A percentile compares a stretch with the other conserved stretches of the same genome.
Conservation (phyloP, 345 rosid species). For the Gossypium bickii region DNA sequence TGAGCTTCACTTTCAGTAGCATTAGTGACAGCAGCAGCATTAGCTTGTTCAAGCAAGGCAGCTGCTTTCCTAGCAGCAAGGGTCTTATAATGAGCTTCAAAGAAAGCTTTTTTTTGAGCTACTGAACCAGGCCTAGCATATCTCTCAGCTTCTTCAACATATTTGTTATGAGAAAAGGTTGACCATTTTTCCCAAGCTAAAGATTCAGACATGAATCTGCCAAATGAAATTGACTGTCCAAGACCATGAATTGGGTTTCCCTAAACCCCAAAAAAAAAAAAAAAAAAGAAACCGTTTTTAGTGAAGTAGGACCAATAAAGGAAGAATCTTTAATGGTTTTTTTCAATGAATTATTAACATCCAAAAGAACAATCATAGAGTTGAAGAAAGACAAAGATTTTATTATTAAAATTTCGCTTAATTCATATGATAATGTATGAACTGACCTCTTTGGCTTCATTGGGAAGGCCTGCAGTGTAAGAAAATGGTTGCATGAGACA, state of each 20-base stretch:
- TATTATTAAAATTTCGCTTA: not conserved
- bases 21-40: constrained; percentile 13
- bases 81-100: constrained; percentile 81
- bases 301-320: constrained; percentile 3
- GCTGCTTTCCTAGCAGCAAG: constrained; percentile 79
- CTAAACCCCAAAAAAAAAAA: constrained; percentile 24
- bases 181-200: constrained; percentile 96
- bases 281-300: not conserved
- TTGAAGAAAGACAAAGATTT: constrained; percentile 13
- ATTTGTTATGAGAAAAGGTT: constrained; percentile 61
- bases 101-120: constrained; percentile 83
- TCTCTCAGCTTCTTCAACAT: constrained; percentile 78
- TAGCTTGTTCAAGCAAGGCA: constrained; percentile 61
- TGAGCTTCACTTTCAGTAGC: constrained; percentile 19
- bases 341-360: not conserved
- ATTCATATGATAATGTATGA: not conserved
- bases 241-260: constrained; percentile 56
- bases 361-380: not conserved
- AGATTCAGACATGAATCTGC: constrained; percentile 81
- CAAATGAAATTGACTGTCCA: constrained; percentile 83
- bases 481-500: constrained; percentile 89
- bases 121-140: constrained; percentile 77
- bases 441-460: constrained; percentile 61
- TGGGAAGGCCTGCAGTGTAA: constrained; percentile 49
- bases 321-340: not conserved